Percentiles rank a stretch among this genome's conserved stretches.
Conservation (phyloP, 257 asterid species). For the Knoxia roxburghii region DNA sequence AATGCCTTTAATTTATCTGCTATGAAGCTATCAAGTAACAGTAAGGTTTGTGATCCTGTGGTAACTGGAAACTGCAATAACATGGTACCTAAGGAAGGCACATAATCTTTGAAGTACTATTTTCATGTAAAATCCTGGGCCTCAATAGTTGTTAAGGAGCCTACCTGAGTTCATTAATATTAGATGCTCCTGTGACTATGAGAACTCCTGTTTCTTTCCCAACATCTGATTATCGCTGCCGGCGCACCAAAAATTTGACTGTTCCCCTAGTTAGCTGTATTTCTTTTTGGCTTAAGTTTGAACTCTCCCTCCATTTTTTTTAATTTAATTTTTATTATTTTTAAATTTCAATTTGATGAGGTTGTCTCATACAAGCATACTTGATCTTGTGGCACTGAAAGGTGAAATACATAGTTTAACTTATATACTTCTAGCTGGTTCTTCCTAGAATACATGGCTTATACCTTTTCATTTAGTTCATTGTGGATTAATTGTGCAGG, state of each 20-base stretch:
- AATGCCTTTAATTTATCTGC: background rate
- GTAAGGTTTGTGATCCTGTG: background rate
- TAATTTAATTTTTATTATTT: background rate
- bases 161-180: background rate
- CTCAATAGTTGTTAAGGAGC: background rate
- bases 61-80: background rate
- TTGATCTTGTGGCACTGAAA: no score
- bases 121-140: background rate
- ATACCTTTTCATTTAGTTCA: background rate
- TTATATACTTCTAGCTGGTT: background rate
- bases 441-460: background rate
- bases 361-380: background rate
- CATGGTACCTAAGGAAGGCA: background rate
- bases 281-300: background rate
- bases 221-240: background rate
- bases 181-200: no score
- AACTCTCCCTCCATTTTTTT: background rate
- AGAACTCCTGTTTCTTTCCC: background rate
- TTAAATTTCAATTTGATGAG: no score
- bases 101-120: background rate
- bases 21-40: background rate
- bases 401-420: background rate
- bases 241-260: background rate
- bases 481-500: conserved; percentile 35
- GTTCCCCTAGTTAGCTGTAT: background rate